These are phyloP conservation scores for Quercus ilex DNA, from an alignment of 306 rosid genomes.

Conservation along the genomic window DNA sequence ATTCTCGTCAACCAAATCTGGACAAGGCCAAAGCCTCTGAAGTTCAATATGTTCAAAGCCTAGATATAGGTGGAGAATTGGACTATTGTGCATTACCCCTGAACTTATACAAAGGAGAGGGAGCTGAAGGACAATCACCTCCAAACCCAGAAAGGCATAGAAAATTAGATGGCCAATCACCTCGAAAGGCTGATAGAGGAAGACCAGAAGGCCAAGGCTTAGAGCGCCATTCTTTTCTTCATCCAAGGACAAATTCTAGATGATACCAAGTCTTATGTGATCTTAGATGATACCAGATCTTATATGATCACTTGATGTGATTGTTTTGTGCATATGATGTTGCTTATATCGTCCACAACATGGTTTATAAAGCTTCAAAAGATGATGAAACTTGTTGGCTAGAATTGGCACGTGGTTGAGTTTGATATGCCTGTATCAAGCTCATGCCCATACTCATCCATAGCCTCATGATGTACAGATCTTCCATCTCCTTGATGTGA, in stretches of 20 bases:
- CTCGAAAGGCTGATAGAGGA: constrained; percentile 39
- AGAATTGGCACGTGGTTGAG: constrained; percentile 20
- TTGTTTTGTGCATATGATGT: constrained; percentile 12
- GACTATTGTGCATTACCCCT: constrained; percentile 26
- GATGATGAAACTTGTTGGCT: constrained; percentile 24
- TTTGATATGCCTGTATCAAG: background rate
- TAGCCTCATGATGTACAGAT: constrained; percentile 27
- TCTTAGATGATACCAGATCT: background rate
- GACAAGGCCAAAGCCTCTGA: constrained; percentile 33
- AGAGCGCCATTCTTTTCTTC: constrained; percentile 17
- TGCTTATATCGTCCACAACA: constrained; percentile 27
- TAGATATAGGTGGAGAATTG: constrained; percentile 31
- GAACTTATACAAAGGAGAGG: constrained; percentile 28
- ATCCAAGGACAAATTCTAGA: constrained; percentile 27
- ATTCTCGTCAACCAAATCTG: constrained; percentile 7
- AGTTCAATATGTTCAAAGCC: constrained; percentile 19
- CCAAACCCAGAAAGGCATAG: constrained; percentile 38
- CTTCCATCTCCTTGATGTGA: constrained; percentile 21
- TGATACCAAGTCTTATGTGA: constrained; percentile 4
- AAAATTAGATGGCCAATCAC: constrained; percentile 52
- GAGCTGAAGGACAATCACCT: constrained; percentile 36
- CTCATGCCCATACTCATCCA: constrained; percentile 7
- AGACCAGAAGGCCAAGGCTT: constrained; percentile 47
- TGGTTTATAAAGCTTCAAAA: constrained; percentile 6
- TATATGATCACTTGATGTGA: constrained; percentile 7